Evolutionary conservation across 257 asterid genomes (phyloP).

Genomic region (Scutellaria barbata): DNA sequence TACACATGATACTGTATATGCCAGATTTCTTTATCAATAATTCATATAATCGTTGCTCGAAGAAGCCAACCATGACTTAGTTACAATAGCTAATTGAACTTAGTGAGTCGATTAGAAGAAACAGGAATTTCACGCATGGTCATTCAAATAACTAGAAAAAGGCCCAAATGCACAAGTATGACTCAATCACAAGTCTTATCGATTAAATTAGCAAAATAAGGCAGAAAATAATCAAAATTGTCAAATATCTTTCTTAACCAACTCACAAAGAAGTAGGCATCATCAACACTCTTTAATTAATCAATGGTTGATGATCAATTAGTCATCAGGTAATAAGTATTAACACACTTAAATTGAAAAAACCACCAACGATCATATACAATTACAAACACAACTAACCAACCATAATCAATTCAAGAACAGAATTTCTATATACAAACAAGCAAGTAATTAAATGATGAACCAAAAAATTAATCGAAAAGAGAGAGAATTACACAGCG

Average conservation of each 20-base stretch:
- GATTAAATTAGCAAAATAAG: not conserved
- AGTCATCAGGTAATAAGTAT: not conserved
- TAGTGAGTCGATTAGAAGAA: not conserved
- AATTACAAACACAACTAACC: conserved; percentile 1
- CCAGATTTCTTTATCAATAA: not conserved
- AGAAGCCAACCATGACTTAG: conserved; percentile 2
- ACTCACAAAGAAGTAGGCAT: not conserved
- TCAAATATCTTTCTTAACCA: conserved; percentile 2
- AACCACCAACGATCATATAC: not conserved
- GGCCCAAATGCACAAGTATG: not conserved
- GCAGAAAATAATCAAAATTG: not conserved
- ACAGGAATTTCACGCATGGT: not conserved
- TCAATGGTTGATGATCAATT: not conserved
- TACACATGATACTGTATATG: conserved; percentile 1
- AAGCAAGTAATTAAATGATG: conserved; percentile 10
- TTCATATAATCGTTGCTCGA: conserved; percentile 22
- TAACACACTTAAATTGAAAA: conserved; percentile 6
- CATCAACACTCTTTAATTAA: not conserved
- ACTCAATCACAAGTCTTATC: not conserved
- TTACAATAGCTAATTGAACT: conserved; percentile 6
- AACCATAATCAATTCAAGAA: not conserved
- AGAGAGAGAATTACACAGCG: conserved; percentile 62
- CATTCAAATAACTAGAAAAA: not conserved
- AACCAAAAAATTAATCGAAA: too few species aligned
- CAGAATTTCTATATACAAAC: not conserved